Conservation (phyloP, 2,329 filamentous ascomycete genomes). For the Rhexocercosporidium sp. region DNA sequence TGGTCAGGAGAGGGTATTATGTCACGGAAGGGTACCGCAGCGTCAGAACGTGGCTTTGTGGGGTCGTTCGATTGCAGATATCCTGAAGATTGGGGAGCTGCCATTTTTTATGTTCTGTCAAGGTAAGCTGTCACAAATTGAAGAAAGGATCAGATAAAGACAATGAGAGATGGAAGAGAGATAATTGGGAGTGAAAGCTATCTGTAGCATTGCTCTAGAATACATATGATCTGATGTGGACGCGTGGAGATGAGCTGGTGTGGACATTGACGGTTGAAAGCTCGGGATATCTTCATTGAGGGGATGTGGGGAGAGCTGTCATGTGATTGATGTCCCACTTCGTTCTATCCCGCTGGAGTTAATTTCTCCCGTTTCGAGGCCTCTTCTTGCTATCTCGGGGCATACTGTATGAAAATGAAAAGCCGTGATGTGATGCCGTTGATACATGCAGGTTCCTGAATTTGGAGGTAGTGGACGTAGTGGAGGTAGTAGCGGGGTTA, state of each 20-base stretch:
- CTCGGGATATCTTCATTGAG: slow-evolving; percentile 21
- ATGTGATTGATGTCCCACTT: slow-evolving; percentile 13
- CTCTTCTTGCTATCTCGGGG: too few relatives aligned
- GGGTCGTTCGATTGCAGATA: slow-evolving; percentile 37
- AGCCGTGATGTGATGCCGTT: slow-evolving; percentile 16
- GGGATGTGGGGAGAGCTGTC: slow-evolving; percentile 22
- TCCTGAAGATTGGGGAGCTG: slow-evolving; percentile 35
- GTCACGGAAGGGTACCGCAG: slow-evolving; percentile 39
- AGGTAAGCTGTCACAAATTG: slow-evolving; percentile 13
- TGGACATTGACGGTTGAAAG: slow-evolving; percentile 18
- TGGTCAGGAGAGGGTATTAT: slow-evolving; percentile 35
- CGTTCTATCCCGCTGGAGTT: slow-evolving; percentile 7
- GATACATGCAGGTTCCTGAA: background rate
- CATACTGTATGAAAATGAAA: background rate
- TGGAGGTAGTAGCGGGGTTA: slow-evolving; percentile 9
- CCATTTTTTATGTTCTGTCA: slow-evolving; percentile 28
- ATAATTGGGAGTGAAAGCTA: background rate
- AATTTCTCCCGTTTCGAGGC: background rate
- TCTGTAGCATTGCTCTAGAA: slow-evolving; percentile 23
- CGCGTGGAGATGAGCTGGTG: slow-evolving; percentile 18
- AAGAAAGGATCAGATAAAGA: background rate
- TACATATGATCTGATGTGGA: slow-evolving; percentile 24
- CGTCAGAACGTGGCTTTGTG: slow-evolving; percentile 36
- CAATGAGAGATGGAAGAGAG: background rate
- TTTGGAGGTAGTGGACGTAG: background rate